Base-by-base conservation (phyloP, 1,139 yeast species). In the Yamadazyma triangularis region DNA sequence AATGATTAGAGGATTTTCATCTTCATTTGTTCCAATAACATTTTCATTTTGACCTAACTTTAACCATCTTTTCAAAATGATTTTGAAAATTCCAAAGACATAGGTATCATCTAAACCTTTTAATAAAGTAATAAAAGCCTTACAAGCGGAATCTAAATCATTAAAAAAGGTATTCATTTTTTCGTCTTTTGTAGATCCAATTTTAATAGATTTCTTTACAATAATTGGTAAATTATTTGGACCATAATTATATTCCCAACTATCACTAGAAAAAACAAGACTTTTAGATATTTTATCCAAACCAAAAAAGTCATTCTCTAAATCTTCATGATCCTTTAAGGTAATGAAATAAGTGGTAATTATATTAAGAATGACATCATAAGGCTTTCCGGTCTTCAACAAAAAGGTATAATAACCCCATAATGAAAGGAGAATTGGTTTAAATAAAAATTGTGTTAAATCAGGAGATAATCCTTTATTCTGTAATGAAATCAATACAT, bases 361-460 rank as follows among this genome's bases (percentile, higher is more conserved):
- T 2, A 79, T 56, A 19, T 70, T 72, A 16, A 60, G 42, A 0
- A 75, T 52, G 1, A 79, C 66, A n/a, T 63, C 71, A 15, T 40
- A 53, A 8, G 60, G 64, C 50, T 60, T 71, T 4, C 40, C 32
- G 27, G 66, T 57, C 8, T 60, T 44, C 26, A 59, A 60, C 30
- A 79, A 58, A 47, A 72, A 82, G 20, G 73, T 53, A 24, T 69
- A 58, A 45, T 81, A 78, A 1, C 73, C 62, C 95, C 95, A 87
- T 13, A 86, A 35, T 1, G 70, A 50, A 26, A 68, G 39, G 23
- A 70, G 25, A 18, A 80, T 58, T 2, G 73, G 79, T 11, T 54
- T 42, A 31, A 78, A 64, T 4, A 78, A 39, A 7, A 56, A 62
- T 13, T 42, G 41, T 12, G 73, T 45, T 7, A 84, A 53, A 2